Evolutionary conservation across 768 basidiomycete genomes (phyloP), one percentile per base, ranked within the genome.

Genomic region (Mycena epipterygia): DNA sequence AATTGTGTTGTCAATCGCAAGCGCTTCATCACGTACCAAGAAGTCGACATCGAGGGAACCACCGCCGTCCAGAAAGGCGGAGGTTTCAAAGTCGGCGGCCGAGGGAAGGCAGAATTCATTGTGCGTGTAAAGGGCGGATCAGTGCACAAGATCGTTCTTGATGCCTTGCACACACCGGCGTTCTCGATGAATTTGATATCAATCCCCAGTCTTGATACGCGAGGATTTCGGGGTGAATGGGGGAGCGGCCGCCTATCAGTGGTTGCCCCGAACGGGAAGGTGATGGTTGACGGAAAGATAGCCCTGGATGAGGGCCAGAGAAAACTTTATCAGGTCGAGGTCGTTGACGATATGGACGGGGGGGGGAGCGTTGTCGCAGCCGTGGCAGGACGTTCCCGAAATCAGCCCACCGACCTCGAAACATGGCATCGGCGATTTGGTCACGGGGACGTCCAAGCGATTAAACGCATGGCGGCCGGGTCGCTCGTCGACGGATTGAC

Each of bases 401-500:
- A 72, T 12, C 55, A 72, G n/a, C 74, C 76, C 5, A 64, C 59
- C 0, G 67, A 72, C 30, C 37, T 79, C 23, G 75, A 70, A 0
- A 69, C 60, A 0, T 79, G 77, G 77, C 82, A 82, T 62, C 59
- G 67, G 1, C 44, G 76, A 4, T 67, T 82, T 39, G 74, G 74
- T 0, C 79, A 82, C 58, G 58, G 68, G 0, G 62, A 63, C 0
- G 61, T 67, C 1, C 52, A 56, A 3, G 33, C 49, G 0, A 70
- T 81, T 3, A 23, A 41, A 0, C 42, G 59, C 12, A 64, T 77
- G 70, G 35, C 57, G 5, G 58, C 9, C 3, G 67, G 70, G 44
- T 49, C 58, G 0, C 37, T 77, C 1, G 77, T 79, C 1, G 67
- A 75, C 14, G 76, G 78, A 0, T 39, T 81, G 5, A 44, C 65